Percentiles rank a stretch among this genome's conserved stretches.
Evolutionary conservation across 345 rosid genomes (phyloP).

Genomic region (Turnera subulata): DNA sequence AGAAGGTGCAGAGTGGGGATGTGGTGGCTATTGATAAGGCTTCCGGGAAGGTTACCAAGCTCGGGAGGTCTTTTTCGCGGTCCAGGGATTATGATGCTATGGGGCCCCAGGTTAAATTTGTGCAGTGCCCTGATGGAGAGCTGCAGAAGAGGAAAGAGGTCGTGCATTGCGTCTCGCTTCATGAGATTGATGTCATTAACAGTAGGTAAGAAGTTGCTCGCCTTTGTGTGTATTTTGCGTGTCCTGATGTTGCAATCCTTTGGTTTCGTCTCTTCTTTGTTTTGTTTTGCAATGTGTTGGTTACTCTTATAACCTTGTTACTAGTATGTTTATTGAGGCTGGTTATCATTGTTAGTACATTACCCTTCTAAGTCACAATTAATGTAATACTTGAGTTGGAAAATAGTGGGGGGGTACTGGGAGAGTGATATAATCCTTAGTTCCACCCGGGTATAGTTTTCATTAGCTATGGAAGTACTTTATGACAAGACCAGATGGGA

Average conservation of each 20-base stretch:
- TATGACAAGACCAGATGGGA: too few species aligned
- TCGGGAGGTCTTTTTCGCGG: constrained; percentile 88
- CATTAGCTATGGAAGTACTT: too few species aligned
- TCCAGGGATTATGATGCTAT: constrained; percentile 93
- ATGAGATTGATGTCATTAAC: constrained; percentile 96
- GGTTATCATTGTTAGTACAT: too few species aligned
- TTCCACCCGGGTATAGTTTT: too few species aligned
- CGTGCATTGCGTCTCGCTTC: constrained; percentile 89
- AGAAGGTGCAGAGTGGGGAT: constrained; percentile 95
- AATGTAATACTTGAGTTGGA: too few species aligned
- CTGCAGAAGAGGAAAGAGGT: constrained; percentile 96
- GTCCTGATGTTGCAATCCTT: not conserved
- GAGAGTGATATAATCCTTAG: too few species aligned
- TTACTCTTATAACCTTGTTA: not conserved
- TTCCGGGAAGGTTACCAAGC: constrained; percentile 80
- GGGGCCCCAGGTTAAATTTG: constrained; percentile 94
- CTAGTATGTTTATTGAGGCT: too few species aligned
- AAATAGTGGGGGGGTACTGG: too few species aligned
- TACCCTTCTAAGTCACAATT: too few species aligned
- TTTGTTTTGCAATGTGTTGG: not conserved
- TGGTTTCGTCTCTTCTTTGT: not conserved
- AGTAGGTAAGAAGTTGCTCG: constrained; percentile 74
- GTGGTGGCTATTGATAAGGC: constrained; percentile 87
- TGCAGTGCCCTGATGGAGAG: constrained; percentile 97
- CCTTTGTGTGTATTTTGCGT: not conserved